Conservation (phyloP, 805 yeast species). For the Metschnikowia cerradonensis region DNA sequence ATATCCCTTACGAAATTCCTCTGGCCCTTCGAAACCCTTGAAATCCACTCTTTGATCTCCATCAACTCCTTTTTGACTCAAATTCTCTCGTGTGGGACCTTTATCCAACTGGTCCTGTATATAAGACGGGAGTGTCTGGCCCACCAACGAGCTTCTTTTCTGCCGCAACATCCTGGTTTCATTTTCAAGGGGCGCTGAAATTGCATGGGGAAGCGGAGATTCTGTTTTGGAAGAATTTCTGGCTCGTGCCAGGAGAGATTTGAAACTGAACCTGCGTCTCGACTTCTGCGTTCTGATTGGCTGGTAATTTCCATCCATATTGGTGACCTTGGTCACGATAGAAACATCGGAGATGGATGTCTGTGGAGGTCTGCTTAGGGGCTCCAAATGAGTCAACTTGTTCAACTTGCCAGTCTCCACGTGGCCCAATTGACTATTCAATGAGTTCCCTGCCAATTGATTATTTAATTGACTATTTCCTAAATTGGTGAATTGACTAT, state of each 20-base stretch:
- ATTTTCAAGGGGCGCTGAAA: not conserved
- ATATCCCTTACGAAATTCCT: too few species aligned
- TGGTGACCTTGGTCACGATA: constrained; percentile 26
- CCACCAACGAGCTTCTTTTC: constrained; percentile 31
- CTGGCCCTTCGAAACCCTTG: not conserved
- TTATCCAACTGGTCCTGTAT: constrained; percentile 23
- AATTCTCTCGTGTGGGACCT: too few species aligned
- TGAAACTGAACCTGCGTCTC: constrained; percentile 9
- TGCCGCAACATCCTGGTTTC: not conserved
- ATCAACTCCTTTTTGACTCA: too few species aligned
- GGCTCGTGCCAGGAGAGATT: not conserved
- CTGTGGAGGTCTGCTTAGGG: constrained; percentile 27
- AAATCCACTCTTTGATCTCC: not conserved
- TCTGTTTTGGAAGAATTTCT: not conserved
- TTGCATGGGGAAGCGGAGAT: not conserved
- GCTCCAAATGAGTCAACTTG: too few species aligned
- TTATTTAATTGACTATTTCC: too few species aligned
- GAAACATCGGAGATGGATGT: constrained; percentile 30
- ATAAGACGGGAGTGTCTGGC: constrained; percentile 33
- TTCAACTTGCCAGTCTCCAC: too few species aligned
- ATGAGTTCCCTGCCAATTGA: not conserved
- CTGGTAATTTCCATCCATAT: constrained; percentile 4
- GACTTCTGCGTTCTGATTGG: constrained; percentile 1
- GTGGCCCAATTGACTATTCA: not conserved
- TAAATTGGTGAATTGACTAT: too few species aligned